Conservation (phyloP, 2,329 filamentous ascomycete genomes). For the Monosporascus sp. region DNA sequence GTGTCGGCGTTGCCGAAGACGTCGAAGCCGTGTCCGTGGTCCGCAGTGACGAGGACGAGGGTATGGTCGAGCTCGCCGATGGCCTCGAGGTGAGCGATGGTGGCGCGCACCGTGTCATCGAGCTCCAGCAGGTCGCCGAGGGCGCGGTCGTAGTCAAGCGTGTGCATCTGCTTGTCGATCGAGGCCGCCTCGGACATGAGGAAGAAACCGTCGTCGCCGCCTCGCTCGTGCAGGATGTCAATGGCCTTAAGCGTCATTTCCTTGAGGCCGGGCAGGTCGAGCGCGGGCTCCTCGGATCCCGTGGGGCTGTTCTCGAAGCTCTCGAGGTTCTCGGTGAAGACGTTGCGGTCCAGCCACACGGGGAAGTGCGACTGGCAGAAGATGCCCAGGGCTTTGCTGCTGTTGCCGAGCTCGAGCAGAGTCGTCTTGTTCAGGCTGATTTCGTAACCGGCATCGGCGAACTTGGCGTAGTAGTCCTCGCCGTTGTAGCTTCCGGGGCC, state of each 20-base stretch:
- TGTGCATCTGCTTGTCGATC: slow-evolving; percentile 88
- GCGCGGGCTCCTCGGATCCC: slow-evolving; percentile 57
- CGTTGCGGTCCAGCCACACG: slow-evolving; percentile 81
- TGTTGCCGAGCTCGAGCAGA: slow-evolving; percentile 51
- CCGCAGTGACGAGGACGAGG: slow-evolving; percentile 74
- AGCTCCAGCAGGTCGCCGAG: slow-evolving; percentile 81
- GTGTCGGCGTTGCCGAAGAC: slow-evolving; percentile 81
- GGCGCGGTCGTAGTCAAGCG: slow-evolving; percentile 78
- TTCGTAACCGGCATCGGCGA: slow-evolving; percentile 66
- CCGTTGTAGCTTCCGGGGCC: slow-evolving; percentile 60
- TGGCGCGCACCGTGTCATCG: slow-evolving; percentile 75
- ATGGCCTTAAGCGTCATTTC: slow-evolving; percentile 88
- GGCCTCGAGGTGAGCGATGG: slow-evolving; percentile 62
- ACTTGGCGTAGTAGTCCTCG: slow-evolving; percentile 75
- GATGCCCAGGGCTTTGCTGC: slow-evolving; percentile 66
- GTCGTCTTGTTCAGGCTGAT: slow-evolving; percentile 71
- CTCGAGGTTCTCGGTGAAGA: slow-evolving; percentile 67
- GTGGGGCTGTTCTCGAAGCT: slow-evolving; percentile 63
- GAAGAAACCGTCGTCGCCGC: slow-evolving; percentile 71
- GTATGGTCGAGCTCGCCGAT: slow-evolving; percentile 68
- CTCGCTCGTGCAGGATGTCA: slow-evolving; percentile 65
- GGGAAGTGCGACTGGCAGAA: slow-evolving; percentile 72
- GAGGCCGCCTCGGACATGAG: slow-evolving; percentile 82
- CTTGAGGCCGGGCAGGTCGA: slow-evolving; percentile 76
- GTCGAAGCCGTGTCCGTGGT: slow-evolving; percentile 86